phyloP scores from a whole-genome alignment of 768 basidiomycete species.

The Rhodotorula taiwanensis region DNA sequence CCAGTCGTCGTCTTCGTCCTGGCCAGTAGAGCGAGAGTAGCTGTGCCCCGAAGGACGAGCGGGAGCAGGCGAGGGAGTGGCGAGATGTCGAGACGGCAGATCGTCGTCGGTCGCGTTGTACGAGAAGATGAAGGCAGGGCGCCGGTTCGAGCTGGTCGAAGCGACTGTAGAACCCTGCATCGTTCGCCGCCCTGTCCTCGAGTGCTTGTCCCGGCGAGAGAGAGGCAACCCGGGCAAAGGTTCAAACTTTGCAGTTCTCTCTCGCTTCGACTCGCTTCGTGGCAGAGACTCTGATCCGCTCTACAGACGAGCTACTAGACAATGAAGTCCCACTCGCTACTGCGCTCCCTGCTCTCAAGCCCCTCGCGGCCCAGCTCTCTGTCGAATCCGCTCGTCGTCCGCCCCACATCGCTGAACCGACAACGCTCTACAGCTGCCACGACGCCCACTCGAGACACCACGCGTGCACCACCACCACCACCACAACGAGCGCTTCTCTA shows the following conservation, averaged over 20 bases:
- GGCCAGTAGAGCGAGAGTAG: not conserved
- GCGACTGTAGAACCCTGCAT: too few relatives aligned
- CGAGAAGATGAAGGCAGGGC: constrained; percentile 19
- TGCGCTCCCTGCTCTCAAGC: too few relatives aligned
- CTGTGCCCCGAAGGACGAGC: not conserved
- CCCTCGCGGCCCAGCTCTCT: not conserved
- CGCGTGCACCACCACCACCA: not conserved
- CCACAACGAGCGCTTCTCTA: constrained; percentile 24
- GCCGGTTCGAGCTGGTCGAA: not conserved
- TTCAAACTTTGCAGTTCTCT: too few relatives aligned
- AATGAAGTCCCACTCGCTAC: too few relatives aligned
- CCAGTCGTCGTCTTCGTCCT: constrained; percentile 11
- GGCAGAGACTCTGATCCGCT: too few relatives aligned
- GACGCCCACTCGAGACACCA: not conserved
- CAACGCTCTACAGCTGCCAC: not conserved
- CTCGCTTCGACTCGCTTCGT: not conserved
- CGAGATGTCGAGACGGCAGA: not conserved
- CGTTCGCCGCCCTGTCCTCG: too few relatives aligned
- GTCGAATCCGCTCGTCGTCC: not conserved
- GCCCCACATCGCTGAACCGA: not conserved
- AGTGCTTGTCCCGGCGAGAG: not conserved
- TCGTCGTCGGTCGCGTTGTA: constrained; percentile 10
- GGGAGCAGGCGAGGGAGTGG: not conserved
- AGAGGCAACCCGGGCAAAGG: too few relatives aligned
- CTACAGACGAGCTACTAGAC: too few relatives aligned